Evolutionary conservation across 1,284 basidiomycete genomes (phyloP).

Genomic region (Anthracocystis setariae): DNA sequence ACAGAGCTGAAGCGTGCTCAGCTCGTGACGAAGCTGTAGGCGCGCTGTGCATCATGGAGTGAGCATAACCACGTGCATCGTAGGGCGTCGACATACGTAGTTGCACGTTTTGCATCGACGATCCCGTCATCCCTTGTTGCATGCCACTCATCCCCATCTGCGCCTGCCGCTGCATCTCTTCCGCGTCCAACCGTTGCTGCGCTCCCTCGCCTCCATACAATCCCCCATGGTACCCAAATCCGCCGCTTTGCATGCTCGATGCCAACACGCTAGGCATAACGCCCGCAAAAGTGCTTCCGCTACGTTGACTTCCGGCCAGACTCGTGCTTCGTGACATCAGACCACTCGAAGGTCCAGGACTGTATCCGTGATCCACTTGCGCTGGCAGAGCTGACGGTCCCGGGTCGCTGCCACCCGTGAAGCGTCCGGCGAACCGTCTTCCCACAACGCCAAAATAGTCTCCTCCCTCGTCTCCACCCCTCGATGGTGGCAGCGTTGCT

Average conservation of each 20-base stretch:
- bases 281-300: neutral
- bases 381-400: constrained; percentile 1
- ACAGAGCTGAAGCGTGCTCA: constrained; percentile 2
- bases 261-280: constrained; percentile 13
- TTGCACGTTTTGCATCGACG: constrained; percentile 6
- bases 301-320: constrained; percentile 3
- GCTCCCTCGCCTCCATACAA: neutral
- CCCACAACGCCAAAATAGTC: constrained; percentile 24
- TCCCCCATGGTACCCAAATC: constrained; percentile 3
- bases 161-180: constrained; percentile 7
- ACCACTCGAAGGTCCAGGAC: constrained; percentile 1
- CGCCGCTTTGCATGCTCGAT: neutral
- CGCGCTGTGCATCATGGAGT: constrained; percentile 7
- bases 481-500: constrained; percentile 15
- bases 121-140: neutral
- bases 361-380: neutral
- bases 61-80: constrained; percentile 5
- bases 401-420: constrained; percentile 9
- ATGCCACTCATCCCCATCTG: constrained; percentile 4
- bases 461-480: constrained; percentile 12
- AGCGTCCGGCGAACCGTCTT: constrained; percentile 16
- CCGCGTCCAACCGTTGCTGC: neutral
- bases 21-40: constrained; percentile 1
- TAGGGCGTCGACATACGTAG: constrained; percentile 27
- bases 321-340: constrained; percentile 3